Conservation (phyloP, 805 yeast species). For the Dipodascus geniculatus region DNA sequence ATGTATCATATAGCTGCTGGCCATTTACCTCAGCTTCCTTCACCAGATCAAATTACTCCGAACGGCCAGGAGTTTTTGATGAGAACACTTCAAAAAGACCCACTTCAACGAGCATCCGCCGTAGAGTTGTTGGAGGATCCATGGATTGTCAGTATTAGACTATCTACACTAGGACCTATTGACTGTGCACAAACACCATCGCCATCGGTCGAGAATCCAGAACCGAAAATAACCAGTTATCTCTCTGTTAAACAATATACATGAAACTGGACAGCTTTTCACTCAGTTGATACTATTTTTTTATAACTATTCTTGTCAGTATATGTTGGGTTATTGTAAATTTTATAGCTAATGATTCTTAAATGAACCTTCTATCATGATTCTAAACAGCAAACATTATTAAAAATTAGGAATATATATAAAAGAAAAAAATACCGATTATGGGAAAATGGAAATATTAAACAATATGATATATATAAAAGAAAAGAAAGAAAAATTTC, state of each 20-base stretch:
- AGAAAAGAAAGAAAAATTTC: neutral
- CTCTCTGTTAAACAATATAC: neutral
- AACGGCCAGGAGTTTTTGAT: conserved; percentile 62
- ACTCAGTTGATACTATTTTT: neutral
- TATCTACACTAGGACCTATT: neutral
- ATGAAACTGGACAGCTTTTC: too few relatives aligned
- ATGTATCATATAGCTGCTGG: conserved; percentile 98
- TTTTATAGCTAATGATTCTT: too few relatives aligned
- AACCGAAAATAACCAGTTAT: neutral
- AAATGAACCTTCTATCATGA: too few relatives aligned
- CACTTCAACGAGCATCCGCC: conserved; percentile 70
- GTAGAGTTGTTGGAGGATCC: conserved; percentile 81
- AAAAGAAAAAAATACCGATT: neutral
- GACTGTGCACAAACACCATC: neutral
- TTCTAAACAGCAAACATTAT: neutral
- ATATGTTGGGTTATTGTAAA: too few relatives aligned
- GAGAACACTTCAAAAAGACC: conserved; percentile 73
- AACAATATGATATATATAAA: neutral
- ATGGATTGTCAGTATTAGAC: conserved; percentile 42
- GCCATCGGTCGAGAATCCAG: neutral
- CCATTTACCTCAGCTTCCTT: conserved; percentile 77
- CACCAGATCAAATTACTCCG: conserved; percentile 61
- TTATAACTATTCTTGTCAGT: neutral
- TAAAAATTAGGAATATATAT: neutral
- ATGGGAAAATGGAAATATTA: neutral